Conservation (phyloP, 441 rosid species). For the Theobroma grandiflorum region DNA sequence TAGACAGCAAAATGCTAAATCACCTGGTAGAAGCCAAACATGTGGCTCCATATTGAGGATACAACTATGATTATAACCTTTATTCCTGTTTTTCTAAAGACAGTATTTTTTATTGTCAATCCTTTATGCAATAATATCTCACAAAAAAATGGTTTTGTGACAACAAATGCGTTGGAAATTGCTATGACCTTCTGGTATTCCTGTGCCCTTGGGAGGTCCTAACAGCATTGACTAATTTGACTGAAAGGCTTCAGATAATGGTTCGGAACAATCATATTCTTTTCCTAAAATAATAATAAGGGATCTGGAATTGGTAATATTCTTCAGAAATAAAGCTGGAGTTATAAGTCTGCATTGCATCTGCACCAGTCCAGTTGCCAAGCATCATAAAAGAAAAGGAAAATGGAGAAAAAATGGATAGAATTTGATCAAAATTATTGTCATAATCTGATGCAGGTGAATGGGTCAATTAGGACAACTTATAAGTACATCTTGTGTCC, state of each 20-base stretch:
- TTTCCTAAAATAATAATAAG: background rate
- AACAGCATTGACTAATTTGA: background rate
- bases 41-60: background rate
- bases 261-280: background rate
- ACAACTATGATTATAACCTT: background rate
- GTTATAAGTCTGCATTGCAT: background rate
- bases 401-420: background rate
- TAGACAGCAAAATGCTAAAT: background rate
- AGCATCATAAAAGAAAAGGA: background rate
- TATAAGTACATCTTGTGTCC: background rate
- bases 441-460: background rate
- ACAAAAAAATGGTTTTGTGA: slow-evolving; percentile 13
- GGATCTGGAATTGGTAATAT: background rate
- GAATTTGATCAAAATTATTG: background rate
- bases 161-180: background rate
- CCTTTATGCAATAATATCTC: slow-evolving; percentile 5
- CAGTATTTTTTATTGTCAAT: background rate
- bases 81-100: background rate
- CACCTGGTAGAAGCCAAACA: background rate
- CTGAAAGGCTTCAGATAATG: background rate
- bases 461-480: background rate
- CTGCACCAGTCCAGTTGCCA: background rate
- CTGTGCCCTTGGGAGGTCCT: background rate
- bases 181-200: background rate
- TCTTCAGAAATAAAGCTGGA: background rate